Conservation (phyloP, 768 basidiomycete species). For the Boletus vinaceobasis region DNA sequence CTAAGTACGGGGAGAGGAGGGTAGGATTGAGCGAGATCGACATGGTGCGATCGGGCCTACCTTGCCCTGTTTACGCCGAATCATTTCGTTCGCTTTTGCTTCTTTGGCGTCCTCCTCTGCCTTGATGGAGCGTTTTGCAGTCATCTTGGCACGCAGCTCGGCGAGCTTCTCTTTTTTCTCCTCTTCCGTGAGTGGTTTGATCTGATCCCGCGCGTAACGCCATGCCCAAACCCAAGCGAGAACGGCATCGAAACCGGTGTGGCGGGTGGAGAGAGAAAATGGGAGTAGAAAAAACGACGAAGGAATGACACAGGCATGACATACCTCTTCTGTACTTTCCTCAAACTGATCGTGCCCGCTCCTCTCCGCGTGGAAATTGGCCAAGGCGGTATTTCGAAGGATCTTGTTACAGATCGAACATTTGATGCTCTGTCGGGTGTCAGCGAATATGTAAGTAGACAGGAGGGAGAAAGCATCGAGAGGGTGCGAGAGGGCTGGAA, state of each 20-base stretch:
- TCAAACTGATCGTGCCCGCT: conserved; percentile 95
- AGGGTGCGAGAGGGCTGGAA: neutral
- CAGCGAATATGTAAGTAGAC: neutral
- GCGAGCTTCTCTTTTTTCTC: conserved; percentile 80
- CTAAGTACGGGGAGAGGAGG: conserved; percentile 34
- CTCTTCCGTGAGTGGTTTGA: conserved; percentile 93
- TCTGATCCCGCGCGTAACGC: conserved; percentile 38
- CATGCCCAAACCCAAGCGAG: neutral
- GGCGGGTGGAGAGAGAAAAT: neutral
- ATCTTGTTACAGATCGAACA: conserved; percentile 82
- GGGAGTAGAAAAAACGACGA: neutral
- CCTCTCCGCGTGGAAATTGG: conserved; percentile 92
- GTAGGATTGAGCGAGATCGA: neutral
- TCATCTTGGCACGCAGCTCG: conserved; percentile 78
- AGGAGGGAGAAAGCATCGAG: neutral
- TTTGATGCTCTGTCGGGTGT: conserved; percentile 58
- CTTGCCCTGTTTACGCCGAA: conserved; percentile 84
- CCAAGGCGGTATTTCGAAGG: conserved; percentile 82
- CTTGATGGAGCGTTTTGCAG: conserved; percentile 72
- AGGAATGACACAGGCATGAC: neutral
- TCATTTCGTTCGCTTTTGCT: conserved; percentile 65
- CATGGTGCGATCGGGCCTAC: conserved; percentile 28
- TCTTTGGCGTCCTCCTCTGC: conserved; percentile 72
- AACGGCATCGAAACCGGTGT: neutral
- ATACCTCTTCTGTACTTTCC: conserved; percentile 90